phyloP scores from a whole-genome alignment of 768 basidiomycete species.

The Gloeopeniophorella convolvens region DNA sequence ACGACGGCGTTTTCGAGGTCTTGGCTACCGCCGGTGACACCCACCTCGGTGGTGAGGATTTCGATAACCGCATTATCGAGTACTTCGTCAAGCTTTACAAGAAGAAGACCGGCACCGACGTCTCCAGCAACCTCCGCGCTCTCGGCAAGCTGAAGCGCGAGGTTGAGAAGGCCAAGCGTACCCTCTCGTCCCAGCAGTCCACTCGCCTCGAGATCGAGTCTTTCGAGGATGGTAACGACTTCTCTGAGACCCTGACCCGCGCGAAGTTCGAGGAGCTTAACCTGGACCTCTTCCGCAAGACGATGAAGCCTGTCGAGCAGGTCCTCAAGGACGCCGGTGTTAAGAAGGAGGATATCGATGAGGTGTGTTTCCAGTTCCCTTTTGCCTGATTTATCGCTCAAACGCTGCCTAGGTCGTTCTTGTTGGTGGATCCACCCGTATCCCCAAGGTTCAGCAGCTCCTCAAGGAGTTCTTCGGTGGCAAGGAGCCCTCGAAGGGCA shows the following conservation, averaged over 20 bases:
- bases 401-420: conserved; percentile 56
- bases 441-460: conserved; percentile 98
- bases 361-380: conserved; percentile 40
- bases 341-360: conserved; percentile 95
- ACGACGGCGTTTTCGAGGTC: conserved; percentile 55
- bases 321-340: conserved; percentile 96
- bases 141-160: conserved; percentile 51
- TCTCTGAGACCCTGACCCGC: conserved; percentile 92
- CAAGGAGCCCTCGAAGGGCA: conserved; percentile 96
- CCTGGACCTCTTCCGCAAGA: conserved; percentile 99
- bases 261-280: conserved; percentile 99
- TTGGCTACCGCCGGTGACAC: conserved; percentile 60
- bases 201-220: conserved; percentile 92
- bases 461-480: conserved; percentile 92
- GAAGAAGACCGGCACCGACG: conserved; percentile 44
- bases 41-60: conserved; percentile 60
- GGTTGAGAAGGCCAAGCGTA: conserved; percentile 60
- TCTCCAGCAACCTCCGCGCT: conserved; percentile 40
- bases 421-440: conserved; percentile 97
- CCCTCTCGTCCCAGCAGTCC: conserved; percentile 74
- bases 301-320: conserved; percentile 99
- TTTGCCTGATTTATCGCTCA: neutral
- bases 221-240: conserved; percentile 95
- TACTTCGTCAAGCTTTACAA: conserved; percentile 53
- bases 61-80: conserved; percentile 40